A percentile compares a stretch with the other conserved stretches of the same genome.
phyloP scores from a whole-genome alignment of 257 asterid genomes.

The Datura wrightii region DNA sequence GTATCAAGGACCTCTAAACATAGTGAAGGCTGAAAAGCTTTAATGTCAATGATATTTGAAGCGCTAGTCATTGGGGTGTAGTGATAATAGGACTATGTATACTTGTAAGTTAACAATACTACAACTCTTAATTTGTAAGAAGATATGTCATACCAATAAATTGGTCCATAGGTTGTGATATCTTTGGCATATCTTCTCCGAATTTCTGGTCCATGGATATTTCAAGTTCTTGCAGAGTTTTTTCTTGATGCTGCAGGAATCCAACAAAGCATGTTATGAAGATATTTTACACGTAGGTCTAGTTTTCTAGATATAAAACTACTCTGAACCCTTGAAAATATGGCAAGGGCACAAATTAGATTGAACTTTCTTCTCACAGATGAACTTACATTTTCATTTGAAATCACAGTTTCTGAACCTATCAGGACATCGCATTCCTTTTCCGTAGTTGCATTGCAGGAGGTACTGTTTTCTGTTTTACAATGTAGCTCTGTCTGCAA shows the following conservation, averaged over 20 bases:
- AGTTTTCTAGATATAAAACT: background rate
- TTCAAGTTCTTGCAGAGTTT: constrained; percentile 29
- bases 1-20: background rate
- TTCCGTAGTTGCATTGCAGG: constrained; percentile 34
- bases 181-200: constrained; percentile 32
- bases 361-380: background rate
- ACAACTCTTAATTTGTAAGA: background rate
- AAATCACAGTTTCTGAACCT: constrained; percentile 31
- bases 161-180: constrained; percentile 3
- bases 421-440: constrained; percentile 45
- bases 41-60: background rate
- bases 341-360: background rate
- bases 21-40: background rate
- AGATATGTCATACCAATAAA: background rate
- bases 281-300: background rate
- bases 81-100: background rate
- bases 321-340: background rate
- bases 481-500: constrained; percentile 18
- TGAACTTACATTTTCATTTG: constrained; percentile 53
- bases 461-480: constrained; percentile 33
- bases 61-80: background rate
- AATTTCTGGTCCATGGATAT: constrained; percentile 39
- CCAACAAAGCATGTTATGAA: constrained; percentile 34
- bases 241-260: constrained; percentile 50
- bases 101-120: background rate